These are phyloP conservation scores for Acanthamoeba healyi DNA, from an alignment of 208 protist species.

Conservation along the genomic window DNA sequence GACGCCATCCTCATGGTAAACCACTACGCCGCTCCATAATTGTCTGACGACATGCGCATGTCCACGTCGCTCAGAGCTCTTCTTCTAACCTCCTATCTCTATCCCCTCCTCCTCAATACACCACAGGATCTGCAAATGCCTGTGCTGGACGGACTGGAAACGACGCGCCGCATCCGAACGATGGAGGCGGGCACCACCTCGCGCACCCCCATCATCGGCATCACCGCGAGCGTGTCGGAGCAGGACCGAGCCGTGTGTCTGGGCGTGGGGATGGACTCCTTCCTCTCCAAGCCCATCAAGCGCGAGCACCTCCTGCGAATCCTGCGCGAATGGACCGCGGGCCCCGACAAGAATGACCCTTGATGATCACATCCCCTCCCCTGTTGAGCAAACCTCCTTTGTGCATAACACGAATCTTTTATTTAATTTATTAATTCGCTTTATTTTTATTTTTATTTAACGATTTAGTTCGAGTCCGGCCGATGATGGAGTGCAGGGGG, in stretches of 20 bases:
- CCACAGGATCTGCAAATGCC: conserved; percentile 49
- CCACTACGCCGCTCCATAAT: too few relatives aligned
- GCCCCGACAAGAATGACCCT: background rate
- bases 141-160: conserved; percentile 2
- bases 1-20: conserved; percentile 33
- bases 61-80: too few relatives aligned
- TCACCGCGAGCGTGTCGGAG: conserved; percentile 51
- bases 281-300: conserved; percentile 43
- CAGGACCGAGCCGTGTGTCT: conserved; percentile 56
- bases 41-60: too few relatives aligned
- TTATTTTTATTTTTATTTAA: too few relatives aligned
- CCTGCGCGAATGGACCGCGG: conserved; percentile 10
- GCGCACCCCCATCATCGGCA: conserved; percentile 37
- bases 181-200: background rate
- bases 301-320: conserved; percentile 18
- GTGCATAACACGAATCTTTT: too few relatives aligned
- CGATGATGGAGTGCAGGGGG: background rate
- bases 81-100: too few relatives aligned
- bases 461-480: too few relatives aligned
- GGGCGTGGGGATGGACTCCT: conserved; percentile 54
- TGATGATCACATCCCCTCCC: too few relatives aligned
- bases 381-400: too few relatives aligned
- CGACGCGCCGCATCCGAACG: conserved; percentile 2
- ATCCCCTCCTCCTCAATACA: too few relatives aligned
- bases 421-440: too few relatives aligned